phyloP scores from a whole-genome alignment of 108 stramenopile genomes.

The Mediolabrus comicus region DNA sequence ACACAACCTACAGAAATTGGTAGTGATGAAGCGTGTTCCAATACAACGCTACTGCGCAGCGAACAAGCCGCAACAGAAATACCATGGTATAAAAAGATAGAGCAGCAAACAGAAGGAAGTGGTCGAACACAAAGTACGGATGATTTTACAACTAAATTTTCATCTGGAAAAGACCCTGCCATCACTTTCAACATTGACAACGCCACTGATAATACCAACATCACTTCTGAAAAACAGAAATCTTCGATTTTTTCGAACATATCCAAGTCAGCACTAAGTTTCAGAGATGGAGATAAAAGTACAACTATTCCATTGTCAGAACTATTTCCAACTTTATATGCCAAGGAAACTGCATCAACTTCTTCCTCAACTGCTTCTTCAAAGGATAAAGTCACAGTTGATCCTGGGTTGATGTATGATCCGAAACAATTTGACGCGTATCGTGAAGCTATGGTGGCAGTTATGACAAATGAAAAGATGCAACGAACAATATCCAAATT shows the following conservation, averaged over 20 bases:
- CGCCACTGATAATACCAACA: not conserved
- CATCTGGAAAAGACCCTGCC: not conserved
- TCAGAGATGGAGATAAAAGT: not conserved
- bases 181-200: not conserved
- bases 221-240: not conserved
- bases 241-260: constrained; percentile 34
- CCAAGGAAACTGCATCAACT: not conserved
- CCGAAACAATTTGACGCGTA: constrained; percentile 32
- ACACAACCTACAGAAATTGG: too few relatives aligned
- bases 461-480: constrained; percentile 14
- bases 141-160: not conserved
- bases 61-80: not conserved
- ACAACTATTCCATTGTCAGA: constrained; percentile 10
- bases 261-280: constrained; percentile 15
- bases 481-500: constrained; percentile 13
- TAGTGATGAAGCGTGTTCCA: not conserved
- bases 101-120: not conserved
- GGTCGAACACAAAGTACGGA: not conserved
- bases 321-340: constrained; percentile 17
- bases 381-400: not conserved
- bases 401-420: constrained; percentile 23
- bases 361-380: not conserved
- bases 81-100: not conserved
- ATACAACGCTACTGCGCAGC: not conserved
- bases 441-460: constrained; percentile 19